These are phyloP conservation scores for Dactylellina leptospora DNA, from an alignment of 2,329 filamentous ascomycete genomes.

Conservation along the genomic window DNA sequence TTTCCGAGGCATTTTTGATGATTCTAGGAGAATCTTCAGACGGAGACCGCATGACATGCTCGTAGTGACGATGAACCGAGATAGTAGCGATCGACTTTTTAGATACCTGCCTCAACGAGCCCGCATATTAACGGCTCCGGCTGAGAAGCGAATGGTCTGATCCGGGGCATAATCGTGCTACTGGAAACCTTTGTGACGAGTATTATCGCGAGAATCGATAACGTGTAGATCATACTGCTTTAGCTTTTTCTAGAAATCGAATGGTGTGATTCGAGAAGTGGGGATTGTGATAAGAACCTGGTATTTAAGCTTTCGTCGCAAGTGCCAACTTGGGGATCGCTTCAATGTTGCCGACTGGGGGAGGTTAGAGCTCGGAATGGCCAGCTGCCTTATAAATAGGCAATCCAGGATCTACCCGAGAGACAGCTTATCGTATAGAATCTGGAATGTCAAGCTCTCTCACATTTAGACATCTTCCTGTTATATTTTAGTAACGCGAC, in stretches of 20 bases:
- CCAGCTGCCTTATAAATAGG: conserved; percentile 33
- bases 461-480: conserved; percentile 7
- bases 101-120: conserved; percentile 34
- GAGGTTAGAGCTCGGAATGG: conserved; percentile 9
- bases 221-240: conserved; percentile 21
- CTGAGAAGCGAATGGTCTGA: conserved; percentile 1
- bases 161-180: conserved; percentile 6
- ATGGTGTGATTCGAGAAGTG: conserved; percentile 1
- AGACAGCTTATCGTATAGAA: conserved; percentile 17
- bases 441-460: conserved; percentile 21
- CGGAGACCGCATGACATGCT: conserved; percentile 8
- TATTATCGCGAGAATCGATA: conserved; percentile 31
- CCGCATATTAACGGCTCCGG: conserved; percentile 1
- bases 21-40: neutral
- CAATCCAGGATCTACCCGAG: conserved; percentile 20
- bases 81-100: neutral
- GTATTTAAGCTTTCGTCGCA: conserved; percentile 29
- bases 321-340: conserved; percentile 28
- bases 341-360: conserved; percentile 20
- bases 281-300: neutral
- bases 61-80: conserved; percentile 31
- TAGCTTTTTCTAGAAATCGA: conserved; percentile 11
- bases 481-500: no score
- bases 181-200: conserved; percentile 14
- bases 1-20: neutral